A percentile compares a stretch with the other conserved stretches of the same genome.
phyloP scores from a whole-genome alignment of 225 moss, liverwort and hornwort genomes.

The Polytrichum formosum region DNA sequence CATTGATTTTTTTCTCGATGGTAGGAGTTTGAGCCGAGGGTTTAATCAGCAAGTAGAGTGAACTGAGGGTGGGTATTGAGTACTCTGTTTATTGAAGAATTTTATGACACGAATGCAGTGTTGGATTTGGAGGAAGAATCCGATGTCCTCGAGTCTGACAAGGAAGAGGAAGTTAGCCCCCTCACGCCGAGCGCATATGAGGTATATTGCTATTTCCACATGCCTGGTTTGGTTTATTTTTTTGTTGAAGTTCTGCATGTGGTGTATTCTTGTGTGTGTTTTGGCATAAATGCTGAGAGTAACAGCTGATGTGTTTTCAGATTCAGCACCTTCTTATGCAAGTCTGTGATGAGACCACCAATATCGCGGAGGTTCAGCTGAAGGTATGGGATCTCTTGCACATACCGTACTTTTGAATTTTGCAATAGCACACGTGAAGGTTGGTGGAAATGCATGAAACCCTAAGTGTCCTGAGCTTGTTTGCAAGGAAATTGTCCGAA shows the following conservation, averaged over 20 bases:
- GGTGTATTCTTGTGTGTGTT: not conserved
- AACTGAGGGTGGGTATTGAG: not conserved
- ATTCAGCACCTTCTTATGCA: slow-evolving; percentile 40
- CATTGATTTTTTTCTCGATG: not conserved
- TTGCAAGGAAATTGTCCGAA: too few relatives aligned
- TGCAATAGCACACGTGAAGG: not conserved
- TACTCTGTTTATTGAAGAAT: not conserved
- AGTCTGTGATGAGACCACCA: slow-evolving; percentile 48
- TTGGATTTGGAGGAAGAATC: slow-evolving; percentile 31
- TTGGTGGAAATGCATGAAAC: not conserved
- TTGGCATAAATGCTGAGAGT: not conserved
- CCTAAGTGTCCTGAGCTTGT: too few relatives aligned
- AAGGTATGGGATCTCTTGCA: slow-evolving; percentile 19
- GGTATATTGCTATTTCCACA: slow-evolving; percentile 10
- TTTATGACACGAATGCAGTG: slow-evolving; percentile 8
- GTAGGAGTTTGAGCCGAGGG: not conserved
- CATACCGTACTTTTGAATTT: too few relatives aligned
- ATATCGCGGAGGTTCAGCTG: slow-evolving; percentile 39
- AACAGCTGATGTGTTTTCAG: slow-evolving; percentile 12
- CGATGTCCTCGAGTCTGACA: slow-evolving; percentile 10
- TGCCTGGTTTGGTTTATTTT: too few relatives aligned
- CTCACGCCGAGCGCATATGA: slow-evolving; percentile 31
- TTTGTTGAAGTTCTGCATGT: not conserved
- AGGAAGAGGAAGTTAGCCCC: slow-evolving; percentile 16
- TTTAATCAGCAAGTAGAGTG: not conserved